Percentiles rank a stretch among this genome's conserved stretches.
Evolutionary conservation across 148 eudicot genomes (phyloP).

Genomic region (Arbutus unedo): DNA sequence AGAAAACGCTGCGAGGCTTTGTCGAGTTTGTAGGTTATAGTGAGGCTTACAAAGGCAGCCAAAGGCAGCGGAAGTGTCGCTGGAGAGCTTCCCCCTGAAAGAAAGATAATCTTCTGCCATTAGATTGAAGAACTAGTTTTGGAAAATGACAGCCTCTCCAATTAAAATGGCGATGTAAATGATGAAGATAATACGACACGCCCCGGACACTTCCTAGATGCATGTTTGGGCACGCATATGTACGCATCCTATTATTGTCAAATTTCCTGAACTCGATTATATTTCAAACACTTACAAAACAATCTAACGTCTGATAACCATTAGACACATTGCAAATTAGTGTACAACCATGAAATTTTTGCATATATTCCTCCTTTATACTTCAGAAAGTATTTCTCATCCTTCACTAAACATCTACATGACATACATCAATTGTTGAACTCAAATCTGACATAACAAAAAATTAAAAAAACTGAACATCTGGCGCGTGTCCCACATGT

Average conservation of each 20-base stretch:
- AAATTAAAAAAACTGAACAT: not conserved
- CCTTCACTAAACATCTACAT: not conserved
- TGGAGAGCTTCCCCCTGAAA: constrained; percentile 64
- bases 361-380: not conserved
- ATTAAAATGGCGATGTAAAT: not conserved
- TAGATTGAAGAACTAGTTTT: not conserved
- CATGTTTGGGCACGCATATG: not conserved
- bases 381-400: not conserved
- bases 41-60: constrained; percentile 95
- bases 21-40: constrained; percentile 93
- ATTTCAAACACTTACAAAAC: not conserved
- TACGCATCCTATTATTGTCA: not conserved
- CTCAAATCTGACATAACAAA: not conserved
- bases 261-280: not conserved
- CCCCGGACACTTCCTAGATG: constrained; percentile 2
- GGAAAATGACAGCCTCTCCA: not conserved
- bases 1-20: constrained; percentile 87
- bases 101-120: constrained; percentile 1
- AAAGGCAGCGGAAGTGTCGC: constrained; percentile 90
- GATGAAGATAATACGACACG: not conserved
- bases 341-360: not conserved
- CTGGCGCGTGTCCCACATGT: not conserved
- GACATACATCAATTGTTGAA: not conserved
- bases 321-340: not conserved
- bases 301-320: not conserved